These are phyloP conservation scores for Coemansia sp. DNA, from an alignment of 371 early-diverging fungal species.

Conservation along the genomic window DNA sequence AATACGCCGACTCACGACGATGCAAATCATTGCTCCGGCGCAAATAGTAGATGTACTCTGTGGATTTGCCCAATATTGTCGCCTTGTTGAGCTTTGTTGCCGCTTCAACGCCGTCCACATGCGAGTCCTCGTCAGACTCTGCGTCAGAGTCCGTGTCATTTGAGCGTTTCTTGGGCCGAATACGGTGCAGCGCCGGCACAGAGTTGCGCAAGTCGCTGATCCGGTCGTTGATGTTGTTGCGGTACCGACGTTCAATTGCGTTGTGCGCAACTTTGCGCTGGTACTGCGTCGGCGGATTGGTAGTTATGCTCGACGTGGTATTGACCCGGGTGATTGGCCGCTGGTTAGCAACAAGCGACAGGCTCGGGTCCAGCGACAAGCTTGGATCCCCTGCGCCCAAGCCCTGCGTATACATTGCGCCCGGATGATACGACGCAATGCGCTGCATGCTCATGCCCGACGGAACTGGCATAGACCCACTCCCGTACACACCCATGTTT, in stretches of 20 bases:
- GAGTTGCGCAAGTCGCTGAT: constrained; percentile 80
- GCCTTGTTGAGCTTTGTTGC: constrained; percentile 89
- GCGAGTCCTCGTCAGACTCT: constrained; percentile 48
- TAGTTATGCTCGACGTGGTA: constrained; percentile 1
- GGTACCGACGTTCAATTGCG: constrained; percentile 90
- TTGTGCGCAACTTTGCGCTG: constrained; percentile 91
- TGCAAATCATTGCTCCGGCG: constrained; percentile 58
- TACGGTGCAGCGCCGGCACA: constrained; percentile 74
- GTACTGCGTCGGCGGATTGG: constrained; percentile 37
- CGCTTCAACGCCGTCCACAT: constrained; percentile 61
- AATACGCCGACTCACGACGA: constrained; percentile 42
- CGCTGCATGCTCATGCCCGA: constrained; percentile 32
- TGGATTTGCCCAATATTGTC: constrained; percentile 81
- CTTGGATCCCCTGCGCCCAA: neutral
- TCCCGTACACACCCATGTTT: neutral
- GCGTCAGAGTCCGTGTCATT: constrained; percentile 14
- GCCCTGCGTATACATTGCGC: neutral
- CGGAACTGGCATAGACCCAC: constrained; percentile 18
- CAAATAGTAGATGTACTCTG: constrained; percentile 82
- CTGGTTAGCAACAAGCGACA: neutral
- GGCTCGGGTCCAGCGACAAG: neutral
- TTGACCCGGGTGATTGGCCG: constrained; percentile 19
- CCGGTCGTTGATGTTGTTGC: constrained; percentile 93
- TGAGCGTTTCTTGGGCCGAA: constrained; percentile 26
- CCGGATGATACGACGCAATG: constrained; percentile 37